Evolutionary conservation across 352 stramenopile genomes (phyloP).

Genomic region (Phytophthora foliorum): DNA sequence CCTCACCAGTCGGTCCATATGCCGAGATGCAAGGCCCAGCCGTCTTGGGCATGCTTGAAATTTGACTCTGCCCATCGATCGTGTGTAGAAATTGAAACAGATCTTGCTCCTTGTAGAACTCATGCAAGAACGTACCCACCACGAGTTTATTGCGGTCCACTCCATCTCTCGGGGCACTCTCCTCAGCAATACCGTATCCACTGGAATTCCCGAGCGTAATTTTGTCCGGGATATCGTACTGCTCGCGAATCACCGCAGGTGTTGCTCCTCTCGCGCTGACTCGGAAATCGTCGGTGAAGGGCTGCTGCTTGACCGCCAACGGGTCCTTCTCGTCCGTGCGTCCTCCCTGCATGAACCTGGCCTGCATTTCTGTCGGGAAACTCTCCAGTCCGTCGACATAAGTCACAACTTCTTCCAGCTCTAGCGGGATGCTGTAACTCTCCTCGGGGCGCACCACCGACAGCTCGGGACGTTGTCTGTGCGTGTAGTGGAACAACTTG

Average conservation of each 20-base stretch:
- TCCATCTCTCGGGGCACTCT: conserved; percentile 21
- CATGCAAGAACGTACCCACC: conserved; percentile 75
- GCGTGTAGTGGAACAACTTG: conserved; percentile 59
- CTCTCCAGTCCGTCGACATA: conserved; percentile 80
- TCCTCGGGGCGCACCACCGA: conserved; percentile 55
- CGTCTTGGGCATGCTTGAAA: conserved; percentile 33
- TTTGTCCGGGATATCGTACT: conserved; percentile 66
- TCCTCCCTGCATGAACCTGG: conserved; percentile 50
- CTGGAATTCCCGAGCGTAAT: conserved; percentile 12
- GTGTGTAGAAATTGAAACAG: conserved; percentile 53
- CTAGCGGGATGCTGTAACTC: conserved; percentile 48
- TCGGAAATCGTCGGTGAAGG: conserved; percentile 19
- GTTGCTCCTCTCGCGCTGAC: conserved; percentile 40
- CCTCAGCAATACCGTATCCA: conserved; percentile 6
- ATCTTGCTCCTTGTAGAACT: conserved; percentile 74
- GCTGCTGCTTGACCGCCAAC: conserved; percentile 41
- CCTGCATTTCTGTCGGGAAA: conserved; percentile 76
- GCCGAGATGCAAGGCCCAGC: conserved; percentile 54
- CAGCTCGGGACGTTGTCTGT: conserved; percentile 35
- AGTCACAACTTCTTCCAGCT: conserved; percentile 50
- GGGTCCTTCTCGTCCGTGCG: conserved; percentile 41
- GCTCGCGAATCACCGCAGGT: conserved; percentile 53
- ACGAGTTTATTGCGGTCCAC: conserved; percentile 60
- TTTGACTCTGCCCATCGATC: conserved; percentile 18
- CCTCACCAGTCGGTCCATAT: conserved; percentile 60